Conservation (phyloP, 768 basidiomycete genomes). For the Mycena maculata region DNA sequence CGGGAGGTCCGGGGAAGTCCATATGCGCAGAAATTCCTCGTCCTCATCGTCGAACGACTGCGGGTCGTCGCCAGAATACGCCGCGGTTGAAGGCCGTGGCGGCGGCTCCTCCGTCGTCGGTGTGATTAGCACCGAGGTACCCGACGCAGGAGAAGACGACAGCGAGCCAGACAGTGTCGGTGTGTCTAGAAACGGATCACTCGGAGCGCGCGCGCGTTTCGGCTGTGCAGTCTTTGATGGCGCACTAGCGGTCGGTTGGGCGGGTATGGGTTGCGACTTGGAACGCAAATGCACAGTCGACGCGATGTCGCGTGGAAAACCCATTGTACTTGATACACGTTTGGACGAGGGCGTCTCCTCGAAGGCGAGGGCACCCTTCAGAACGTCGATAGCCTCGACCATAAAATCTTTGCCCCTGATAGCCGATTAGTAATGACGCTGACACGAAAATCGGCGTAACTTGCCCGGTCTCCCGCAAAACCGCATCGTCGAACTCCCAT, state of each 20-base stretch:
- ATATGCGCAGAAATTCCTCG: conserved; percentile 74
- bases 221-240: conserved; percentile 58
- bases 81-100: conserved; percentile 9
- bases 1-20: conserved; percentile 83
- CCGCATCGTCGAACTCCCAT: conserved; percentile 95
- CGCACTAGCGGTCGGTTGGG: conserved; percentile 52
- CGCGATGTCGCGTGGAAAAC: conserved; percentile 49
- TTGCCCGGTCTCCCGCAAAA: conserved; percentile 94
- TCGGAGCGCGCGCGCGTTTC: conserved; percentile 79
- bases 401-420: conserved; percentile 92
- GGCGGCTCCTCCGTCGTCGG: conserved; percentile 16
- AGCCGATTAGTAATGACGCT: conserved; percentile 37
- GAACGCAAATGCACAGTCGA: conserved; percentile 62
- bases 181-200: conserved; percentile 84
- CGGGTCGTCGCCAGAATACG: conserved; percentile 37
- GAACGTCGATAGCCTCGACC: conserved; percentile 88
- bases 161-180: conserved; percentile 67
- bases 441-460: conserved; percentile 48
- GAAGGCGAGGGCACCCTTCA: conserved; percentile 89
- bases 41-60: conserved; percentile 42
- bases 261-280: conserved; percentile 65
- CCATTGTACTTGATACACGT: conserved; percentile 39
- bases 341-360: conserved; percentile 68
- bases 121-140: conserved; percentile 47
- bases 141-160: conserved; percentile 63